These are phyloP conservation scores for Cladosporium velox DNA, from an alignment of 2,329 filamentous ascomycete species.

Conservation along the genomic window DNA sequence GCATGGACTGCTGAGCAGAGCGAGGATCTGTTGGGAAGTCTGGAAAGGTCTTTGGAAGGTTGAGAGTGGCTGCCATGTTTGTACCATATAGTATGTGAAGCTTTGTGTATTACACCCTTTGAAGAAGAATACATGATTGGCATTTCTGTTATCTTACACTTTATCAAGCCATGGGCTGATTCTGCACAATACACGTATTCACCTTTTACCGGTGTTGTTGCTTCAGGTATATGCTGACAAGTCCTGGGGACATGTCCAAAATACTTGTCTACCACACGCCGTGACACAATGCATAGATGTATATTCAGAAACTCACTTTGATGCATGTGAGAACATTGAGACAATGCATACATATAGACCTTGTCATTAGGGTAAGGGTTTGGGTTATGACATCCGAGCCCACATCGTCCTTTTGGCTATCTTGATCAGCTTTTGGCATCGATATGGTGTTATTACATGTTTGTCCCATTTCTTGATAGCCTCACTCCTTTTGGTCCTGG, in stretches of 20 bases:
- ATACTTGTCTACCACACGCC: too few relatives aligned
- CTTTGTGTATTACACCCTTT: background rate
- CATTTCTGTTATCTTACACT: background rate
- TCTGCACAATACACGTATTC: background rate
- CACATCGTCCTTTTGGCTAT: background rate
- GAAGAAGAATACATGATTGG: background rate
- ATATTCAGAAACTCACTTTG: too few relatives aligned
- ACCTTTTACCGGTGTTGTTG: background rate
- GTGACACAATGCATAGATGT: too few relatives aligned
- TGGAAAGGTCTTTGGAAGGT: conserved; percentile 13
- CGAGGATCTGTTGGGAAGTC: conserved; percentile 18
- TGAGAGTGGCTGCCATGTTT: background rate
- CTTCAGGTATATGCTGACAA: background rate
- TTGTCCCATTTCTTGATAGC: background rate
- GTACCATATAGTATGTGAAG: conserved; percentile 3
- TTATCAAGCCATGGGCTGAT: background rate
- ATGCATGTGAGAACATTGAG: too few relatives aligned
- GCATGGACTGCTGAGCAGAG: background rate
- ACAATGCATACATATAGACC: too few relatives aligned
- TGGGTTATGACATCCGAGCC: background rate
- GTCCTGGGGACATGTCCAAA: background rate
- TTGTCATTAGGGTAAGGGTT: background rate
- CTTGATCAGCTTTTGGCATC: background rate
- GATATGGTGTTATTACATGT: background rate
- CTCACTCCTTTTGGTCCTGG: background rate